phyloP scores from a whole-genome alignment of 306 rosid species.

The Alnus glutinosa region DNA sequence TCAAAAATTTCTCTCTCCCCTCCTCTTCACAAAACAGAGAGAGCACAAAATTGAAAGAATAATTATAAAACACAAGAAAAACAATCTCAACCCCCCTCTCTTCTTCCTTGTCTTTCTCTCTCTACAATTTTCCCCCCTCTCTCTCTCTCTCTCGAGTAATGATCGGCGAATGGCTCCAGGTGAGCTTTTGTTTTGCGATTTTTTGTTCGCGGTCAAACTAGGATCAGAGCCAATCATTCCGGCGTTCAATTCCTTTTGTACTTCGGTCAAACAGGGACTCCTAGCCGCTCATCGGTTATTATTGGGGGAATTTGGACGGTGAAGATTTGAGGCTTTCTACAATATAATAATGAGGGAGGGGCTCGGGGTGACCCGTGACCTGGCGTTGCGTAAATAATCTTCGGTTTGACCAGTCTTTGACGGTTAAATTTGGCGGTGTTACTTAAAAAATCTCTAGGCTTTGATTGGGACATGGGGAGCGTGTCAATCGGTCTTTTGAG shows the following conservation, averaged over 20 bases:
- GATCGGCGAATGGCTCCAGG: conserved; percentile 19
- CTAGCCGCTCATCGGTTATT: conserved; percentile 26
- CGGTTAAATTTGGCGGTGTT: conserved; percentile 28
- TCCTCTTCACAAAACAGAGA: neutral
- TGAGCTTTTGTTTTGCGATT: conserved; percentile 34
- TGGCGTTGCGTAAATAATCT: conserved; percentile 29
- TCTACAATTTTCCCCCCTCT: conserved; percentile 1
- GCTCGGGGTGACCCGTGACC: neutral
- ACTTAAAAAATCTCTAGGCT: neutral
- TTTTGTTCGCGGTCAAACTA: conserved; percentile 39
- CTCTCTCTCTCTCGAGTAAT: neutral
- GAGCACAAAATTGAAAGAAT: neutral
- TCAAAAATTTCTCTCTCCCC: neutral
- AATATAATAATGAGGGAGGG: neutral
- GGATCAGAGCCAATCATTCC: conserved; percentile 48
- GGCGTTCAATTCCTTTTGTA: conserved; percentile 19
- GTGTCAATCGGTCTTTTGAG: conserved; percentile 13
- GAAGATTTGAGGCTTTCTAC: too few species aligned
- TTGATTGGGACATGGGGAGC: neutral
- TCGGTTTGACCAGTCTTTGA: conserved; percentile 36
- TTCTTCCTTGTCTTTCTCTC: conserved; percentile 9
- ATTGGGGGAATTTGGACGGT: conserved; percentile 24
- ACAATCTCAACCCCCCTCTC: conserved; percentile 7
- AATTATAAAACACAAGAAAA: conserved; percentile 18
- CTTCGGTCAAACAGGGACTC: conserved; percentile 34